Evolutionary conservation across 75 land plant genomes (phyloP), one percentile per base, ranked within the genome.

Genomic region (Sequoia sempervirens): DNA sequence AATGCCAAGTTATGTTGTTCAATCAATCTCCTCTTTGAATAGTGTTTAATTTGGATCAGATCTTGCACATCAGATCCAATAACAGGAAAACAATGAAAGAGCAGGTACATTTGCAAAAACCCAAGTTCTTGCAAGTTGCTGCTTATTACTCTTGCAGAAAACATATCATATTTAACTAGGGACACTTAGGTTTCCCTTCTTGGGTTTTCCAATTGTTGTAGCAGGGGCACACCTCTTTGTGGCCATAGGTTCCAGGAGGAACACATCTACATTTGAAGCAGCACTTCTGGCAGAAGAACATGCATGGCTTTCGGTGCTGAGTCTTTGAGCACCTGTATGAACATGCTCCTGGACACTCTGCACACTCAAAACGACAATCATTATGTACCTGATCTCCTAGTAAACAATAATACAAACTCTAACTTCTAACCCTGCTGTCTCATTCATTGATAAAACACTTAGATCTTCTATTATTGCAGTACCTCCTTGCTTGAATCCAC

Each of bases 221-320:
- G 83, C 88, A 87, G 38, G 88, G 88, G 64, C 88, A 87, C 30
- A 87, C 87, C 80, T 87, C 75, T 45, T 84, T 87, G 86, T 87
- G 80, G 32, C 86, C 88, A 36, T 82, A 82, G 13, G 88, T 87
- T 12, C 88, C 88, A 1, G 88, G 88, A 8, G 88, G 86, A 45
- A 87, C 88, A 75, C 88, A 87, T 41, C 78, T 53, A 47, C 88
- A 87, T 38, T 85, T 87, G 64, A 14, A 7, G 84, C 88, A 87
- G 87, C 88, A 87, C 38, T 82, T 85, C 40, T 86, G 47, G 32
- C 87, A 86, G 50, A n/a, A 86, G 75, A 81, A 81, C 74, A 84
- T 79, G 86, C 88, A 87, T 36, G 84, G 73, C 79, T 87, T 84
- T 1, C 15, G 87, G 52, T 32, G 46, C 17, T 43, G 37, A 30